Evolutionary conservation across 225 moss, liverwort and hornwort species (phyloP).

Genomic region (Takakia lepidozioides): DNA sequence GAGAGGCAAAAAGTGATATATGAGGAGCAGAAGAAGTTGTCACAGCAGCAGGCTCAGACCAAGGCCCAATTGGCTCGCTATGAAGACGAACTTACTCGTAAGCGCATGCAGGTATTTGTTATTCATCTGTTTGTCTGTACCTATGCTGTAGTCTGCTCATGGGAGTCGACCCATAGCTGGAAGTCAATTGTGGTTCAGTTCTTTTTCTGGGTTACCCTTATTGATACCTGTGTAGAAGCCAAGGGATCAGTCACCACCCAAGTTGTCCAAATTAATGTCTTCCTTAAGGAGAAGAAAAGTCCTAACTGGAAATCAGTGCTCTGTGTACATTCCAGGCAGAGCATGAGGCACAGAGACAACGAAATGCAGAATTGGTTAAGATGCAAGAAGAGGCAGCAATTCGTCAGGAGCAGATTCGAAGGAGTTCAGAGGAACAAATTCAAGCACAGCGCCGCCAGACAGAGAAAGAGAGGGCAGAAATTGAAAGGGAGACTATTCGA

Average conservation of each 20-base stretch:
- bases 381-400: constrained; percentile 91
- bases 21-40: constrained; percentile 85
- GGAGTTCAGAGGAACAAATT: constrained; percentile 83
- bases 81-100: constrained; percentile 94
- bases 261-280: too few species aligned
- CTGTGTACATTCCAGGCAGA: too few species aligned
- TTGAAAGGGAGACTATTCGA: constrained; percentile 85
- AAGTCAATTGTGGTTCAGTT: too few species aligned
- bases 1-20: constrained; percentile 82
- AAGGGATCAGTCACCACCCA: too few species aligned
- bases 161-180: too few species aligned
- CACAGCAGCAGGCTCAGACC: constrained; percentile 91
- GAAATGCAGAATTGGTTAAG: constrained; percentile 85
- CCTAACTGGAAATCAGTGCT: too few species aligned
- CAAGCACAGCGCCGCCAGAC: constrained; percentile 84
- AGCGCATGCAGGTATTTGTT: constrained; percentile 98
- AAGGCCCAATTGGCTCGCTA: constrained; percentile 95
- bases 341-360: constrained; percentile 85
- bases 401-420: constrained; percentile 78
- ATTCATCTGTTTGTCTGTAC: not conserved
- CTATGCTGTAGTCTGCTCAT: not conserved
- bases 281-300: too few species aligned
- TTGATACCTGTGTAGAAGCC: too few species aligned
- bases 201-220: too few species aligned
- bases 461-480: constrained; percentile 75